Evolutionary conservation across 1,284 basidiomycete genomes (phyloP), one percentile per base, ranked within the genome.

Genomic region (Rhodotorula sp.): DNA sequence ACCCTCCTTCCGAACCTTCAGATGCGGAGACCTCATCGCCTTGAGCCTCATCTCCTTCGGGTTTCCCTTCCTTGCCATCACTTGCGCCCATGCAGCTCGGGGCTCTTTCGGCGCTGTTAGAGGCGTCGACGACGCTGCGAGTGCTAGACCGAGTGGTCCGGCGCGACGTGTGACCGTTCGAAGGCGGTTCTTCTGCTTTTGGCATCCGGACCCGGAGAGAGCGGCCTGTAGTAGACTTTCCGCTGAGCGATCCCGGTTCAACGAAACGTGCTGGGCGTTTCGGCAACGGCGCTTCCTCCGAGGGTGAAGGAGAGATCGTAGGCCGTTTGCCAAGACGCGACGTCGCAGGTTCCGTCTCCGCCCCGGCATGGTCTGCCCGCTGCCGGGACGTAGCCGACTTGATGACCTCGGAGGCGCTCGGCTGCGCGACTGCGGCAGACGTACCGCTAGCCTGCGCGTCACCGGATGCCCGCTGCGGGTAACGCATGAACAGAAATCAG

Each of bases 1-100:
- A 69, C 1, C 59, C 70, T 10, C 61, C 58, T 18, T 74, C 72
- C 39, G 62, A 64, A 3, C 16, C 62, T 15, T 23, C 12, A 59
- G 57, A 48, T 39, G 1, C 51, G 4, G 3, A 31, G 3, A 62
- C 52, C 52, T 43, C 47, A 5, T 43, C 54, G 2, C 31, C 56
- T 15, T 47, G 20, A 8, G 48, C 31, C 56, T 3, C 39, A 2
- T 5, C 16, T 46, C 20, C 31, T 10, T 54, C 20, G 39, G 2
- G 56, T 2, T 39, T 46, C 23, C 15, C 39, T 15, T 48, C 23
- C 10, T 23, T 49, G 20, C 12, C 47, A 16, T 34, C 58, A 5
- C 10, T 49, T 3, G 14, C 43, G 14, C 15, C 39, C 23, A 15
- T 34, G 14, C 49, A 46, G 3, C 34, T 43, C 29, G 34, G 52